Percentiles rank a stretch among this genome's conserved stretches.
Conservation (phyloP, 1,139 yeast species). For the Yueomyces sp. region DNA sequence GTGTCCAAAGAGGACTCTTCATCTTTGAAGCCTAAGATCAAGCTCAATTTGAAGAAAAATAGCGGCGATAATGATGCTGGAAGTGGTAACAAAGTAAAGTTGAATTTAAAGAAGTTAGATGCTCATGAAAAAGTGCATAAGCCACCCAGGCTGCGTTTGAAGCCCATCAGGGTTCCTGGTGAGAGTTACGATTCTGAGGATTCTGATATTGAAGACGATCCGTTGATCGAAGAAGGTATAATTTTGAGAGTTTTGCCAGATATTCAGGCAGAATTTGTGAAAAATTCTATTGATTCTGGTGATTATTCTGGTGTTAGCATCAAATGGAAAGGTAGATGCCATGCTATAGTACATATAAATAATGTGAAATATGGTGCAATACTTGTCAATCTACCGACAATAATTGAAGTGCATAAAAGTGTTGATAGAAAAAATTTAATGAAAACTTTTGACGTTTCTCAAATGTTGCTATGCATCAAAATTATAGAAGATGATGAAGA, state of each 20-base stretch:
- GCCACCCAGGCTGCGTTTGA: conserved; percentile 60
- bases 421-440: conserved; percentile 80
- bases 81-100: conserved; percentile 16
- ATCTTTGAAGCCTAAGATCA: conserved; percentile 12
- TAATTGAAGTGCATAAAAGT: conserved; percentile 79
- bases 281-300: conserved; percentile 68
- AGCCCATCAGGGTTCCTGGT: conserved; percentile 78
- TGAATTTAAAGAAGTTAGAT: conserved; percentile 19
- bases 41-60: conserved; percentile 22
- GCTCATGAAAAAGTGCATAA: conserved; percentile 15
- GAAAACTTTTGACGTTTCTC: conserved; percentile 78
- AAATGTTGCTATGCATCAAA: conserved; percentile 67
- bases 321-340: conserved; percentile 63
- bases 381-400: conserved; percentile 79
- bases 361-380: conserved; percentile 63
- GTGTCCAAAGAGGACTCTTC: conserved; percentile 8
- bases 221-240: conserved; percentile 78
- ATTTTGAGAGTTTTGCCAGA: conserved; percentile 71
- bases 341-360: conserved; percentile 53
- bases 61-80: conserved; percentile 2
- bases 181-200: conserved; percentile 97
- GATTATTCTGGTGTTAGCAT: conserved; percentile 63
- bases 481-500: conserved; percentile 46
- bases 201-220: conserved; percentile 92
- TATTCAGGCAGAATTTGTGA: conserved; percentile 49